Base-by-base conservation (phyloP, 2,329 filamentous ascomycete species). In the Acephala macrosclerotiorum region DNA sequence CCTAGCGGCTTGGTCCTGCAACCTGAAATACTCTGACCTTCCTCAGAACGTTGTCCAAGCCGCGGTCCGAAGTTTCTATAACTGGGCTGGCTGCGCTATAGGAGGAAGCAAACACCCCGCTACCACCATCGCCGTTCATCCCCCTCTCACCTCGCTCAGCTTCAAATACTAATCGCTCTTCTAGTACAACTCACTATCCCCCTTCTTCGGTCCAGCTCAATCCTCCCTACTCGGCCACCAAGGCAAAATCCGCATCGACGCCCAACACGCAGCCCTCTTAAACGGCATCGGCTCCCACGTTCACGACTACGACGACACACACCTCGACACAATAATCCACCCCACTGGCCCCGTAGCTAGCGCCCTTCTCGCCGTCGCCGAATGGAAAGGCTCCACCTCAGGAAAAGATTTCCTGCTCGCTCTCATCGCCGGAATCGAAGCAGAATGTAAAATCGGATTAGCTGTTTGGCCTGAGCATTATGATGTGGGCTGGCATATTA, bases 301-400 rank as follows among this genome's bases (percentile, higher is more conserved):
- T 3, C 82, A 86, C 64, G 84, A 87, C 70, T 87, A 86, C 71
- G 84, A 87, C 66, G 84, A 87, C 71, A 86, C 83, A 0, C 84
- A 86, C 68, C 77, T 86, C 0, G 82, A 83, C 56, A 86, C 82
- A 5, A 83, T 86, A 67, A 86, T 87, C 53, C 85, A 87, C 68
- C 84, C 84, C 0, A 80, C 83, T 0, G 83, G 84, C 0, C 81
- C 83, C 0, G 82, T 86, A 0, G 82, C 83, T 1, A 80, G 78
- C 47, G 84, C 84, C 0, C 71, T 86, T 1, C 77, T 87, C 2
- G 81, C 84, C 1, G 78, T 82, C 16, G 78, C 81, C 0, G 81
- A 85, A 67, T 79, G 76, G 64, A 71, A 78, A 58, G 75, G 75
- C 1, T 71, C 74, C 1, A 75, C 83, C 2, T 78, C 78, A 0